Base-by-base conservation (phyloP, 2,329 filamentous ascomycete species). In the Aspergillus amoenus region DNA sequence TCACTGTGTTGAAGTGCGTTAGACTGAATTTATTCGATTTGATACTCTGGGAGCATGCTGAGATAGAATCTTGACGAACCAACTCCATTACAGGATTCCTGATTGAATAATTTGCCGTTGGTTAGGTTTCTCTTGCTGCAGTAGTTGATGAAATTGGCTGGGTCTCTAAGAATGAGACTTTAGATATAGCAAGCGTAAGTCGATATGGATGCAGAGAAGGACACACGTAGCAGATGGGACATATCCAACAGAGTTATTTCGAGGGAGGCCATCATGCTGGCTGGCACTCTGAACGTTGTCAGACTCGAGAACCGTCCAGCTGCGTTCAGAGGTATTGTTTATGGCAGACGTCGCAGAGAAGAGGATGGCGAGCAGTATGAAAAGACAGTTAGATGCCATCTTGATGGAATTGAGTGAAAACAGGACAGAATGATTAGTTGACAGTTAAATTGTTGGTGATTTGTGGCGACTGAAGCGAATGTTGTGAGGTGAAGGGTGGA, bases 91-190 rank as follows among this genome's bases (percentile, higher is more conserved):
- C 54, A 56, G 5, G 54, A 56, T 15, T 15, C 46, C 30, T 34
- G 41, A 6, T 34, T 7, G 6, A 45, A 40, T 22, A 22, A 9
- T 6, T 40, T 30, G 5, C 54, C 54, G 32, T 56, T 56, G 7
- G 54, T 56, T 22, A 56, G 22, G 32, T 17, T 27, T 9, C 42
- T 41, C 13, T 45, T 17, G 37, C 15, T 51, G 42, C 54, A 56
- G 47, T 41, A 43, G 34, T 56, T 56, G 34, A 56, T 56, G 54
- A 56, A 56, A 32, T 56, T 52, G 32, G 54, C 54, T 2, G 54
- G 39, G 17, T 56, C 54, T 21, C 54, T 56, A 24, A 11, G 39
- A 37, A 3, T 12, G 9, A 30, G 11, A 9, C 8, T 8, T 30
- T 30, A 30, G 27, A 30, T 4, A 30, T 9, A 11, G 27, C 27